Evolutionary conservation across 495 filamentous ascomycete genomes (phyloP), one percentile per base, ranked within the genome.

Genomic region (Chaetomium tenue): DNA sequence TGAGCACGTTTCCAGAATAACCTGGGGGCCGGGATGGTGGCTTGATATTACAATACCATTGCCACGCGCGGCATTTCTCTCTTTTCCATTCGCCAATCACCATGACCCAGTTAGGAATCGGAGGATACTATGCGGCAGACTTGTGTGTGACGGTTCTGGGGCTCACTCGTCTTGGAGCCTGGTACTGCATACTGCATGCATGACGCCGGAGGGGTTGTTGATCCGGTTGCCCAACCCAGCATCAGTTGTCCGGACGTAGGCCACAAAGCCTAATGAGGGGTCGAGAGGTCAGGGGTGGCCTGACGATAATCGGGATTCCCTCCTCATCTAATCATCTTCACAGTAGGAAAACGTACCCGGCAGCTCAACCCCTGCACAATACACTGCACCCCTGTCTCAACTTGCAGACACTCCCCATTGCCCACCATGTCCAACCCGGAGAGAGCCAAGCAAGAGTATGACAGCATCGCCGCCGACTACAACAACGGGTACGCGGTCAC

Each of bases 1-100:
- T 52, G 48, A 52, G 48, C 23, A 52, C 11, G 48, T 52, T 52
- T 52, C 23, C 22, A 52, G 20, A 50, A 50, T 44, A 50, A 25
- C 26, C 23, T 23, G 48, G 22, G 18, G 22, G 8, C 20, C 20
- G 46, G 48, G 11, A 52, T 4, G 48, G 12, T 23, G 22, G 22
- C 23, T 26, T 26, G 16, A 25, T 52, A 13, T 52, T 52, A 26
- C 0, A 52, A 8, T 1, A 13, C 48, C 22, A 52, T 26, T 12
- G 11, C 46, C 46, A 22, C 8, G 46, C 46, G 46, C 20, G 48
- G 48, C 23, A 52, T 25, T 52, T 25, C 11, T 20, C 44, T 5
- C 44, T 8, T 47, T 47, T 8, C 44, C 3, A 47, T 47, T 52
- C 22, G 48, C 22, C 48, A 15, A 13, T 20, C 46, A 50, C n/a